Percentiles rank a stretch among this genome's conserved stretches.
phyloP scores from a whole-genome alignment of 306 rosid genomes.

The Lotus japonicus region DNA sequence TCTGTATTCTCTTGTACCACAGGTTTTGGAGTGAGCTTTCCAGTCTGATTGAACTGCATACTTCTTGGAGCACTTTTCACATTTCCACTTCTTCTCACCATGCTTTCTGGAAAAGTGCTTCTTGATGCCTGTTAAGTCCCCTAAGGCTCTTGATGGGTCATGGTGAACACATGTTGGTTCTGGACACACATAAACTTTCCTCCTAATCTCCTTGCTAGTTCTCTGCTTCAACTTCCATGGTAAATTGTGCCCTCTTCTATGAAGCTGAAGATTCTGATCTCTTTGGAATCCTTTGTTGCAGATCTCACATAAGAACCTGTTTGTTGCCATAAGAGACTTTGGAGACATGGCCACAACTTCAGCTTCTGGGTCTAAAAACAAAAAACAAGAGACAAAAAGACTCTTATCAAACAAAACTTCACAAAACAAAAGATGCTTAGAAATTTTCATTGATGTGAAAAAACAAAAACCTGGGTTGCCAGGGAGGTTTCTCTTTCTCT shows the following conservation, averaged over 20 bases:
- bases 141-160: slow-evolving; percentile 84
- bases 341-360: slow-evolving; percentile 90
- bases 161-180: slow-evolving; percentile 83
- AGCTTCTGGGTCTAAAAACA: slow-evolving; percentile 73
- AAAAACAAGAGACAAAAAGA: not conserved
- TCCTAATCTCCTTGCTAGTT: slow-evolving; percentile 65
- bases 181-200: slow-evolving; percentile 93
- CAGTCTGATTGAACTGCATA: slow-evolving; percentile 98
- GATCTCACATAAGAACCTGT: slow-evolving; percentile 88
- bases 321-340: slow-evolving; percentile 69
- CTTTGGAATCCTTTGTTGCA: slow-evolving; percentile 93
- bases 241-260: slow-evolving; percentile 88
- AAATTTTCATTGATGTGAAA: not conserved
- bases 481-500: slow-evolving; percentile 91
- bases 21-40: slow-evolving; percentile 95
- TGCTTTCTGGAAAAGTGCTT: slow-evolving; percentile 95
- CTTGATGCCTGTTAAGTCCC: slow-evolving; percentile 95
- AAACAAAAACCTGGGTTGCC: slow-evolving; percentile 76
- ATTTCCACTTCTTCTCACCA: slow-evolving; percentile 99
- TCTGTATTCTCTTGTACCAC: slow-evolving; percentile 94
- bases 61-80: slow-evolving; percentile 87
- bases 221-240: slow-evolving; percentile 98
- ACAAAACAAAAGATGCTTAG: not conserved
- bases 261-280: slow-evolving; percentile 96
- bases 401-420: not conserved